Conservation (phyloP, 2,329 filamentous ascomycete species). For the Rosellinia necatrix region DNA sequence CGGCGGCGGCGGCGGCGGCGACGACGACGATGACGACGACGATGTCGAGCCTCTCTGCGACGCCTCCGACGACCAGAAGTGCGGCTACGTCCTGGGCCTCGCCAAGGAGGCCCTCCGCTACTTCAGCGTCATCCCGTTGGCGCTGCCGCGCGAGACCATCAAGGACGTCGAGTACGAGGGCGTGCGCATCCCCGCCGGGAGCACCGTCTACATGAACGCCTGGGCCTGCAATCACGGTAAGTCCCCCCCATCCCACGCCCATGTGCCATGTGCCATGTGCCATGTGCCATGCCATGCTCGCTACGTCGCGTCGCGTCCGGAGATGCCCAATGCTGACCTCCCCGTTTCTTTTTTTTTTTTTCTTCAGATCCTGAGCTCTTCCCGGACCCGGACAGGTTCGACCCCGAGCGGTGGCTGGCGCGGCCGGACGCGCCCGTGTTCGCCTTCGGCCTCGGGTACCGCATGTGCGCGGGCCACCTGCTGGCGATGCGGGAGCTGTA, state of each 20-base stretch:
- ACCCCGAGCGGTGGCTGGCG: constrained; percentile 35
- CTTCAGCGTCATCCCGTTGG: constrained; percentile 81
- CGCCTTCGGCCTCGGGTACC: constrained; percentile 38
- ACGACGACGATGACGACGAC: too few species aligned
- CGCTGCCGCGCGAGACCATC: constrained; percentile 72
- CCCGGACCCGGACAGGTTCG: constrained; percentile 34
- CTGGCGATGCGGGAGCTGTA: constrained; percentile 38
- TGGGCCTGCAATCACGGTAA: constrained; percentile 39
- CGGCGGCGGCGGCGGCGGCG: too few species aligned
- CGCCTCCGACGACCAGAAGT: constrained; percentile 76
- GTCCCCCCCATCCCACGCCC: constrained; percentile 1
- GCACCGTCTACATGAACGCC: constrained; percentile 73
- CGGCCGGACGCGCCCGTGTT: constrained; percentile 36
- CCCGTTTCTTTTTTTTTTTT: not conserved
- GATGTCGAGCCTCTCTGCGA: constrained; percentile 58
- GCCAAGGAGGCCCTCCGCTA: constrained; percentile 80
- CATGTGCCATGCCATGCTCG: not conserved
- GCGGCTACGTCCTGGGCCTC: constrained; percentile 76
- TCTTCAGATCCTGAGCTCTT: constrained; percentile 34
- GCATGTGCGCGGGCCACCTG: constrained; percentile 39
- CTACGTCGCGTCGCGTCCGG: too few species aligned
- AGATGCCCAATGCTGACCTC: too few species aligned
- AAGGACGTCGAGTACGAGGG: constrained; percentile 73
- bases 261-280: not conserved
- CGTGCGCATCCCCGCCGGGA: constrained; percentile 71